Conservation (phyloP, 164 flowering plant species). For the Annona cherimola region DNA sequence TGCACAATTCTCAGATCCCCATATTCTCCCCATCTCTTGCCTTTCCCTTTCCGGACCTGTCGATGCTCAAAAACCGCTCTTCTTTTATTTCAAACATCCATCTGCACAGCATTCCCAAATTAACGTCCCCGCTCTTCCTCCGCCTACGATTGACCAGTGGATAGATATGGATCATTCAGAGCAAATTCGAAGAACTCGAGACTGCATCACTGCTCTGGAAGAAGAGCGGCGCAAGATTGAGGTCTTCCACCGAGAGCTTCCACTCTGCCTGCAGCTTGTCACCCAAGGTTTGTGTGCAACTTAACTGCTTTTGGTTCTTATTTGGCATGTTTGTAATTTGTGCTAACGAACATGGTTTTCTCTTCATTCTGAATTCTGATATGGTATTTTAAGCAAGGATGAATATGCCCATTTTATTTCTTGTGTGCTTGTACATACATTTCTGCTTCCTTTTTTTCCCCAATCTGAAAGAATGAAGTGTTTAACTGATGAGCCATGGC, state of each 20-base stretch:
- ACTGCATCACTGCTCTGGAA: slow-evolving; percentile 56
- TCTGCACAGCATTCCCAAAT: neutral
- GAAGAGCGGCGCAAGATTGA: slow-evolving; percentile 70
- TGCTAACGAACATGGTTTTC: no score
- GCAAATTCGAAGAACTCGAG: slow-evolving; percentile 35
- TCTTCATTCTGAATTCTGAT: no score
- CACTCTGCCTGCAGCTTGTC: slow-evolving; percentile 76
- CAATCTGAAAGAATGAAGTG: no score
- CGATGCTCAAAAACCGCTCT: slow-evolving; percentile 15
- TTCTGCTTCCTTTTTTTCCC: no score
- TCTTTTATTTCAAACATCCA: neutral
- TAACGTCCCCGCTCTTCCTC: neutral
- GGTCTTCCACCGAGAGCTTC: slow-evolving; percentile 81
- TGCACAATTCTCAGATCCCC: slow-evolving; percentile 30
- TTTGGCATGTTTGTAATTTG: no score
- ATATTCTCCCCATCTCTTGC: slow-evolving; percentile 13
- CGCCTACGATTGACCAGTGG: neutral
- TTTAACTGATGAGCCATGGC: no score
- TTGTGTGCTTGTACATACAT: no score
- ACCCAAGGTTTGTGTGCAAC: slow-evolving; percentile 45
- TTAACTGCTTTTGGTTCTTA: no score
- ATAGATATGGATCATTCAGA: slow-evolving; percentile 21
- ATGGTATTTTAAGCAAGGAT: no score
- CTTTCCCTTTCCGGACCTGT: slow-evolving; percentile 27
- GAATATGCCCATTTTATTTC: no score